Base-by-base conservation (phyloP, 1,284 basidiomycete genomes). In the Apiotrichum gracile region DNA sequence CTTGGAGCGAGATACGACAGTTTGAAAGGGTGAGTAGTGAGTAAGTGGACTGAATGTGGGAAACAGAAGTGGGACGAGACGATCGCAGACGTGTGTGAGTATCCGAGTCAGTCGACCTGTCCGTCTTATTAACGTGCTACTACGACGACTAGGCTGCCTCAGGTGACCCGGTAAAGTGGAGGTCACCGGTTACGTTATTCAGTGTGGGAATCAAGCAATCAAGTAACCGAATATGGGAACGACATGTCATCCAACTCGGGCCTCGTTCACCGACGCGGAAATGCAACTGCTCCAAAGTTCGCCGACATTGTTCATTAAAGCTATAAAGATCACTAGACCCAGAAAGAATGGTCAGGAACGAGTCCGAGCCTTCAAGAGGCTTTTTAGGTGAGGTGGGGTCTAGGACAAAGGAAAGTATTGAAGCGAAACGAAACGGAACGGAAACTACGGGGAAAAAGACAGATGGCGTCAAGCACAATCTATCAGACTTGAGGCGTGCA, bases 391-490 rank as follows among this genome's bases (percentile, higher is more conserved):
- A 21, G 25, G 31, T 35, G 41, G 49, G 40, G 19, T 17, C 49
- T 43, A 34, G 25, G 41, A 24, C 22, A 10, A 38, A 43, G 19
- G 44, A 24, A 43, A 33, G 39, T 24, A 40, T 29, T 12, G 33
- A 33, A 52, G 44, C 38, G 39, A 52, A 52, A 47, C 38, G 45
- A 47, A 46, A 46, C 25, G n/a, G 4, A 12, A 19, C n/a, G n/a
- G n/a, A 25, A 33, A 27, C 12, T 35, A n/a, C 17, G 24, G 17
- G 46, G 27, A 46, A 33, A 14, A 19, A 24, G 19, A 41, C n/a
- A 43, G 41, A 43, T n/a, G 41, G 41, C 41, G n/a, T 43, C 41
- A 13, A 43, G 41, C 41, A n/a, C 41, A n/a, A n/a, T n/a, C n/a
- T 43, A 26, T 43, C 13, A 16, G 10, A 13, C n/a, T 33, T 29